Conservation (phyloP, 2,329 filamentous ascomycete species). For the Fusarium sp. region DNA sequence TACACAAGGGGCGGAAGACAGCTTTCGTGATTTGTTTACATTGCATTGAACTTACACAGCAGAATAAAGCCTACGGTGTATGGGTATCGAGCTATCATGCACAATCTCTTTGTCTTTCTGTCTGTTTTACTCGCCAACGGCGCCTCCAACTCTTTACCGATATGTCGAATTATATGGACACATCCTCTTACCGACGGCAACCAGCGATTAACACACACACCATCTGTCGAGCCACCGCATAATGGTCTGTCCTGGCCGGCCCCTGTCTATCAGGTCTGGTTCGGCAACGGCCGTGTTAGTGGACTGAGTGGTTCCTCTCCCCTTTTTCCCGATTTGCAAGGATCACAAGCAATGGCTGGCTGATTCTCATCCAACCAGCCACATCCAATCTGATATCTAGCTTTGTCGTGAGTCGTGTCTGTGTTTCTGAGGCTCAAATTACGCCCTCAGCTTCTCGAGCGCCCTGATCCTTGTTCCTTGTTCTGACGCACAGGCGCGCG, state of each 20-base stretch:
- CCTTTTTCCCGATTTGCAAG: slow-evolving; percentile 31
- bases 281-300: slow-evolving; percentile 41
- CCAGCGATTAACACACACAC: slow-evolving; percentile 21
- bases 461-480: slow-evolving; percentile 31
- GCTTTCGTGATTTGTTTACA: not conserved
- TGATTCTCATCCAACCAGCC: slow-evolving; percentile 29
- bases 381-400: slow-evolving; percentile 22
- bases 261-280: slow-evolving; percentile 37
- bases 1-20: not conserved
- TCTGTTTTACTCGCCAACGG: slow-evolving; percentile 4
- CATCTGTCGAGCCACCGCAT: slow-evolving; percentile 34
- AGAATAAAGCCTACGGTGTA: not conserved
- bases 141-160: not conserved
- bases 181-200: slow-evolving; percentile 20
- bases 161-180: slow-evolving; percentile 22
- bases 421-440: slow-evolving; percentile 4
- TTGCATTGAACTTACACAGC: not conserved
- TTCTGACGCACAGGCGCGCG: slow-evolving; percentile 20
- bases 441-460: slow-evolving; percentile 5
- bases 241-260: slow-evolving; percentile 29
- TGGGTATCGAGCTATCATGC: not conserved
- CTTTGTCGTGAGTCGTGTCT: slow-evolving; percentile 1
- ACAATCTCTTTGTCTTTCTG: not conserved
- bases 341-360: slow-evolving; percentile 19
- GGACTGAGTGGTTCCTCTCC: slow-evolving; percentile 29